Evolutionary conservation across 768 basidiomycete species (phyloP).

Genomic region (Kondoa malvinella): DNA sequence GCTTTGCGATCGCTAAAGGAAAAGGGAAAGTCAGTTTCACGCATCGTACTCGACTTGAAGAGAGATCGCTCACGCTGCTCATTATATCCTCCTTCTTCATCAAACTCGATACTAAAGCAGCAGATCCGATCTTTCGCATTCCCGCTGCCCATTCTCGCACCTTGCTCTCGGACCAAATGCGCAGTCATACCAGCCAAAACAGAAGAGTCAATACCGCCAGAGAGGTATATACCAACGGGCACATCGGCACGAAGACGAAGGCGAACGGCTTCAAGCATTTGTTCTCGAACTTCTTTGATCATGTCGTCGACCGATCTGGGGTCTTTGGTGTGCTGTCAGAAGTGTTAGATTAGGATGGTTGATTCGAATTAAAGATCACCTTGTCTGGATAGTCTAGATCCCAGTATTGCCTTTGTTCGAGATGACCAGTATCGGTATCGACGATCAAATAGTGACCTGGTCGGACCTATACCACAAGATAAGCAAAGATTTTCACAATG

Average conservation of each 20-base stretch:
- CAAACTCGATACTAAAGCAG: slow-evolving; percentile 1
- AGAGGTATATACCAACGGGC: slow-evolving; percentile 29
- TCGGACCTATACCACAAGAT: slow-evolving; percentile 15
- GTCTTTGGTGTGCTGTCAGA: slow-evolving; percentile 13
- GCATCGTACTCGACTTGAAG: slow-evolving; percentile 21
- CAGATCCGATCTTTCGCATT: not conserved
- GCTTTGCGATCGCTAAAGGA: slow-evolving; percentile 24
- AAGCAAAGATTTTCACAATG: not conserved
- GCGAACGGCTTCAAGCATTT: slow-evolving; percentile 24
- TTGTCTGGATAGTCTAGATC: slow-evolving; percentile 19
- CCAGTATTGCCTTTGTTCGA: slow-evolving; percentile 26
- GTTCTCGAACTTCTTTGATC: slow-evolving; percentile 21
- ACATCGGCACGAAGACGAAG: slow-evolving; percentile 28
- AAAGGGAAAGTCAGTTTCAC: slow-evolving; percentile 17
- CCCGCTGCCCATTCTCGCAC: slow-evolving; percentile 8
- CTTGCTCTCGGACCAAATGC: slow-evolving; percentile 18
- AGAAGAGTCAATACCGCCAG: slow-evolving; percentile 28
- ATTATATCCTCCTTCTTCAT: slow-evolving; percentile 23
- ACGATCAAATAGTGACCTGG: slow-evolving; percentile 28
- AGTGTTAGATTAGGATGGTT: not conserved
- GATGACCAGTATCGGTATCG: slow-evolving; percentile 14
- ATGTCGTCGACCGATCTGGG: slow-evolving; percentile 26
- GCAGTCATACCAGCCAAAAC: slow-evolving; percentile 27
- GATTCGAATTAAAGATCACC: not conserved
- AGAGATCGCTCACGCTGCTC: slow-evolving; percentile 23